Evolutionary conservation across 495 filamentous ascomycete genomes (phyloP), one percentile per base, ranked within the genome.

Genomic region (Hyaloscypha variabilis): DNA sequence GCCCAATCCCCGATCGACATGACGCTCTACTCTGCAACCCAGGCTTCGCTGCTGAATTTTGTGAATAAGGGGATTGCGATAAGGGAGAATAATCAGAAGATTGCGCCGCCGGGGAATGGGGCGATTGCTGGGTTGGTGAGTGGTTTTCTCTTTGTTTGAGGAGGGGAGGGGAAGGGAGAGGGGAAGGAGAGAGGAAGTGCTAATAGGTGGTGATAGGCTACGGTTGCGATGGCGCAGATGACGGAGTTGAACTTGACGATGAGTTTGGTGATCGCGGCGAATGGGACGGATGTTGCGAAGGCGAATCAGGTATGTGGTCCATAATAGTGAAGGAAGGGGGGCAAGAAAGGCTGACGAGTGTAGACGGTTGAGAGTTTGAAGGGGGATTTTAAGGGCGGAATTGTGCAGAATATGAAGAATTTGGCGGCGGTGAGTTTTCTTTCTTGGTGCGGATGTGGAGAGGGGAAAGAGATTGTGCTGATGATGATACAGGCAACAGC

Each of bases 191-290:
- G 31, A 34, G 31, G 31, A 34, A 13, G 13, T 6, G 31, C 31
- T 34, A 13, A 34, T 34, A 13, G 13, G 6, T 6, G 2, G 31
- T 34, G 2, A 34, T 34, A 63, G 52, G 65, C 65, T 24, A 63
- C 63, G 6, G 65, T 67, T 6, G 65, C 65, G 6, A 67, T 54
- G 60, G 65, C 65, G n/a, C 65, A 67, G 46, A 42, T 59, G 65
- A 46, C 24, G n/a, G 65, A 67, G 28, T 46, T 67, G 19, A 59
- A 28, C 21, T 29, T 67, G 14, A 67, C 65, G 23, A 39, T 42
- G 58, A 46, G 58, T 25, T 24, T 67, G 52, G 52, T 53, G n/a
- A 17, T 64, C 8, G 28, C 2, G 23, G 56, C 8, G 28, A 62
- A 5, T 26, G 49, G 36, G 24, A 50, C 19, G 13, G 54, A 66